Base-by-base conservation (phyloP, 2,329 filamentous ascomycete species). In the Trichophyton verrucosum region DNA sequence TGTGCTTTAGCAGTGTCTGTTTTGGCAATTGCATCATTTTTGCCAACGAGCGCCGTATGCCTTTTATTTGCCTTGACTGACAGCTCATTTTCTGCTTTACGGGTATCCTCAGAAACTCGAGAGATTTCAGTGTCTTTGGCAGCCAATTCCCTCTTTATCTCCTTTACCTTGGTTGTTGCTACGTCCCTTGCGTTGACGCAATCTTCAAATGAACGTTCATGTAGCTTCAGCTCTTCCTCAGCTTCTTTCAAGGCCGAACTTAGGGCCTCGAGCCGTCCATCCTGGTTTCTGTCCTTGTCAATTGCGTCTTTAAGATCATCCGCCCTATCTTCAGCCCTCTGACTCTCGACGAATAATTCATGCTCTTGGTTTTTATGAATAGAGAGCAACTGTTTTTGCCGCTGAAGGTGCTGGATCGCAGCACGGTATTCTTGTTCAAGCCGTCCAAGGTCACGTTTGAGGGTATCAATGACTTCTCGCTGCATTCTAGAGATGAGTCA, bases 291-390 rank as follows among this genome's bases (percentile, higher is more conserved):
- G 61, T 82, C 79, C 60, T 75, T 76, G 20, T 83, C 81, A 49
- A 85, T 75, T 11, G 81, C 86, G 62, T 88, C 79, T 64, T 89
- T 85, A 44, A 95, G 78, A 51, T 84, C 82, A 60, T 83, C 81
- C 36, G 87, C 78, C 5, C 78, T 76, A 58, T 86, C 84, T 58
- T 86, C 81, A 5, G 85, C 81, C 58, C 76, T 74, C 63, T 89
- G 85, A 38, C 81, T 70, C 2, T 79, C 74, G 44, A 82, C 73
- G 62, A 81, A 80, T 15, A 90, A 72, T n/a, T 76, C 71, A 53
- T 73, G 72, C 38, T 73, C 70, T 24, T 71, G 70, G 46, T 73
- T 77, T 42, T 78, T 76, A 65, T 86, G 81, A 27, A 77, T 75
- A 13, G 71, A 69, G 15, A 85, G 66, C 3, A 77, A 76, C 46